Evolutionary conservation across 495 filamentous ascomycete genomes (phyloP).

Genomic region (Xylaria cubensis): DNA sequence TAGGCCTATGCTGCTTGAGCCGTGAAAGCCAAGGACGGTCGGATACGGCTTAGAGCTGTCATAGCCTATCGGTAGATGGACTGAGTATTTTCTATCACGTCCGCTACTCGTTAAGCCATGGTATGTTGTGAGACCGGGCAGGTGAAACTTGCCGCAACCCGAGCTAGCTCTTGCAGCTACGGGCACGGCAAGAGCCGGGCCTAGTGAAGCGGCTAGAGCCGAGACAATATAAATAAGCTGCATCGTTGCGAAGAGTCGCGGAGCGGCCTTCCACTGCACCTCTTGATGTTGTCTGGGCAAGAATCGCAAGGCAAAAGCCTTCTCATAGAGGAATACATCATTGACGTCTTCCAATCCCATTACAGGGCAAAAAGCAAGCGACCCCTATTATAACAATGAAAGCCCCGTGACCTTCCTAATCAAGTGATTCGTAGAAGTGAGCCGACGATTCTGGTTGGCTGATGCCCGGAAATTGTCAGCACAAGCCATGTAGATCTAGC

Average conservation of each 20-base stretch:
- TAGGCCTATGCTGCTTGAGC: slow-evolving; percentile 40
- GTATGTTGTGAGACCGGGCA: slow-evolving; percentile 33
- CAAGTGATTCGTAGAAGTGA: slow-evolving; percentile 2
- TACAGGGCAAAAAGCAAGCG: not conserved
- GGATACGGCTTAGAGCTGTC: slow-evolving; percentile 36
- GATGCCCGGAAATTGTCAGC: not conserved
- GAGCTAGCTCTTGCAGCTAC: slow-evolving; percentile 24
- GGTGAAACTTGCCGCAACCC: slow-evolving; percentile 36
- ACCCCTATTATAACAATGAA: not conserved
- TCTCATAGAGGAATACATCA: not conserved
- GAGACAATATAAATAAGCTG: slow-evolving; percentile 24
- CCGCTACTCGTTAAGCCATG: slow-evolving; percentile 37
- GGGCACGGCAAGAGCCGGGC: slow-evolving; percentile 17
- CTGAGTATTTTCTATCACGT: slow-evolving; percentile 35
- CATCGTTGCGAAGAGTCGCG: slow-evolving; percentile 23
- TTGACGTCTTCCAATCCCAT: not conserved
- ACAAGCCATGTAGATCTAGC: not conserved
- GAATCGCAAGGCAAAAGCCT: slow-evolving; percentile 4
- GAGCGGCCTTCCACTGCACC: not conserved
- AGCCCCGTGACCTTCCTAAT: slow-evolving; percentile 21
- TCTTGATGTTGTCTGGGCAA: not conserved
- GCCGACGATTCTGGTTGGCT: slow-evolving; percentile 13
- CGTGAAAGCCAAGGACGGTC: slow-evolving; percentile 40
- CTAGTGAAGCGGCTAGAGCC: slow-evolving; percentile 16
- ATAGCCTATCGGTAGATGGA: slow-evolving; percentile 38